Percentiles rank a stretch among this genome's conserved stretches.
Conservation (phyloP, 2,329 filamentous ascomycete species). For the Rhinocladiella similis region DNA sequence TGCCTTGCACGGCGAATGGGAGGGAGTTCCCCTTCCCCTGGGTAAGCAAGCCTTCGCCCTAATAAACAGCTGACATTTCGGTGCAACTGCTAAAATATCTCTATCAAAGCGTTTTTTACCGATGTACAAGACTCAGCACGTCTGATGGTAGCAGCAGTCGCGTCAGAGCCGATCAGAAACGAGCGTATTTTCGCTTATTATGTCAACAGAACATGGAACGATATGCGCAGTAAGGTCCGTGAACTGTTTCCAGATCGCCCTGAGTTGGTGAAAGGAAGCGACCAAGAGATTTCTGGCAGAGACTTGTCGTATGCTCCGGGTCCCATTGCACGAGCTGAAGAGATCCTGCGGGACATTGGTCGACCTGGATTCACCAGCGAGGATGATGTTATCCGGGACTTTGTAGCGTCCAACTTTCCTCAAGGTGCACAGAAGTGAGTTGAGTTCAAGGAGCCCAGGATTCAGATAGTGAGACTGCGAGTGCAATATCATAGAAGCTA, state of each 20-base stretch:
- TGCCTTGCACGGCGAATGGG: background rate
- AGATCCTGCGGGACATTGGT: background rate
- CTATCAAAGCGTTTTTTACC: background rate
- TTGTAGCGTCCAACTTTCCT: background rate
- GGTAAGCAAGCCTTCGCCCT: background rate
- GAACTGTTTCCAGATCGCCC: conserved; percentile 1
- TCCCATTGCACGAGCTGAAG: background rate
- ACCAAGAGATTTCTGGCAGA: background rate
- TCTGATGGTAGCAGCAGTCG: background rate
- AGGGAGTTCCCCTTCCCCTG: background rate
- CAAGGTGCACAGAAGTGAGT: background rate
- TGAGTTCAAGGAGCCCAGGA: too few species aligned
- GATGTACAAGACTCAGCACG: conserved; percentile 2
- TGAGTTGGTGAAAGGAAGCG: background rate
- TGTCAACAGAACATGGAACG: background rate
- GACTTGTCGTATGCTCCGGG: background rate
- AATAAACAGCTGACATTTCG: background rate
- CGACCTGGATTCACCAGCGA: background rate
- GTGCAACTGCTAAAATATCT: too few species aligned
- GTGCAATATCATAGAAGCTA: too few species aligned
- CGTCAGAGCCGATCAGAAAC: background rate
- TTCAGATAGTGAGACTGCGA: too few species aligned
- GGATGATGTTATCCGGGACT: background rate
- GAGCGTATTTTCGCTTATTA: background rate
- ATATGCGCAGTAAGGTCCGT: background rate